Base-by-base conservation (phyloP, 139 green algal genomes). In the Coelastrella sp. region DNA sequence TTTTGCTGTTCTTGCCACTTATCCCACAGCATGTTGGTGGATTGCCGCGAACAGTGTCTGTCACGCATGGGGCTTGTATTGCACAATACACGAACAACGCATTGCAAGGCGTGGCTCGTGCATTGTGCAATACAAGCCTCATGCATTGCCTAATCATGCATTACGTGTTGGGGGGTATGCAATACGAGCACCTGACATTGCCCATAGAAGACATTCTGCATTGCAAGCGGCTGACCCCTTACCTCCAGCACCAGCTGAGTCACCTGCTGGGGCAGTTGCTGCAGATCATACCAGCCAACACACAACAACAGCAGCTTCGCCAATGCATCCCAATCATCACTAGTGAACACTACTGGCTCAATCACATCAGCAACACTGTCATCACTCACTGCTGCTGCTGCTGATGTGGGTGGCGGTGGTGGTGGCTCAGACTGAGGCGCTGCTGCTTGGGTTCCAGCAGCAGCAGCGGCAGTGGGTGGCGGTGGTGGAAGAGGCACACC, bases 161-260 rank as follows among this genome's bases (percentile, higher is more conserved):
- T n/a, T n/a, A n/a, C n/a, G n/a, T n/a, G n/a, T n/a, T n/a, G n/a
- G n/a, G n/a, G n/a, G n/a, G n/a, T n/a, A n/a, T n/a, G n/a, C n/a
- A n/a, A n/a, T n/a, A n/a, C n/a, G n/a, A n/a, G n/a, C n/a, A n/a
- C n/a, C n/a, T n/a, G n/a, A n/a, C n/a, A n/a, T n/a, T n/a, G n/a
- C n/a, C n/a, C n/a, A n/a, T n/a, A n/a, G n/a, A n/a, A n/a, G n/a
- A n/a, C n/a, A n/a, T n/a, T n/a, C n/a, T n/a, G n/a, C n/a, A n/a
- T n/a, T n/a, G 27, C 19, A 13, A 67, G 27, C 23, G 1, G 2
- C 2, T 67, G 3, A 67, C 19, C 19, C 19, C 60, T 69, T 64
- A 64, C 59, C 77, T 84, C 59, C 40, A 75, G 30, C n/a, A 59
- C 40, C 3, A 66, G 63, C 41, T 77, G 60, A n/a, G 51, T 13